A percentile compares a stretch with the other conserved stretches of the same genome.
phyloP scores from a whole-genome alignment of 2,329 filamentous ascomycete species.

The Ramularia collo-cygni region DNA sequence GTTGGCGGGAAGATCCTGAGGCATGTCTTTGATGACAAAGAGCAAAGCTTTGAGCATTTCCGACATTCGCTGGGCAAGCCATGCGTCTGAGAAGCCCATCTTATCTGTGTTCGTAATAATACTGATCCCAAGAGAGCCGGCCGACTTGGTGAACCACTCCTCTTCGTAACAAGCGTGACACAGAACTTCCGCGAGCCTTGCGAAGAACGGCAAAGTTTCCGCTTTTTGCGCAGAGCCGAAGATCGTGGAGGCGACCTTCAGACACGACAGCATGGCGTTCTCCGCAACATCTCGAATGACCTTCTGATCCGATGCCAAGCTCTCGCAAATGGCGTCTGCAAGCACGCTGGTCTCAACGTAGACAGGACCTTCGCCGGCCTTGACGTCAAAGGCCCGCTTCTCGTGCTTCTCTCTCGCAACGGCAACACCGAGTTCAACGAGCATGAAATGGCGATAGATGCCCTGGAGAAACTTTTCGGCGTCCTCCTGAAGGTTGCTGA shows the following conservation, averaged over 20 bases:
- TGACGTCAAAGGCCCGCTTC: constrained; percentile 73
- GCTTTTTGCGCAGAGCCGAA: constrained; percentile 65
- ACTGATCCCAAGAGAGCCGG: constrained; percentile 83
- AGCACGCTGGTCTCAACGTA: constrained; percentile 81
- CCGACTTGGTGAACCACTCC: constrained; percentile 97
- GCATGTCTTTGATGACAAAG: constrained; percentile 98
- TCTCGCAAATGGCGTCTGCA: constrained; percentile 84
- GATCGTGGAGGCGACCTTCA: constrained; percentile 67
- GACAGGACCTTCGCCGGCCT: constrained; percentile 77
- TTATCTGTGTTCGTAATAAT: constrained; percentile 79
- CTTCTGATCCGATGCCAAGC: constrained; percentile 74
- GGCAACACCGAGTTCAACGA: constrained; percentile 83
- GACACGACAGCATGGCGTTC: constrained; percentile 67
- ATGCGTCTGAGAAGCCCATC: constrained; percentile 73
- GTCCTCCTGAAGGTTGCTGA: constrained; percentile 71
- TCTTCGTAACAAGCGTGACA: constrained; percentile 95
- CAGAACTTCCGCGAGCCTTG: constrained; percentile 72
- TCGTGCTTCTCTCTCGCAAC: constrained; percentile 72
- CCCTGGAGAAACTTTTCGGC: constrained; percentile 70
- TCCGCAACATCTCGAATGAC: constrained; percentile 78
- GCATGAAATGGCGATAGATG: constrained; percentile 80
- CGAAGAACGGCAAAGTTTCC: constrained; percentile 75
- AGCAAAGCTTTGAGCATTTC: constrained; percentile 88
- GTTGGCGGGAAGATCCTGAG: constrained; percentile 82
- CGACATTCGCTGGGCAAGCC: constrained; percentile 74